Conservation (phyloP, 23 red algal genomes). For the Gracilaria gracilis region DNA sequence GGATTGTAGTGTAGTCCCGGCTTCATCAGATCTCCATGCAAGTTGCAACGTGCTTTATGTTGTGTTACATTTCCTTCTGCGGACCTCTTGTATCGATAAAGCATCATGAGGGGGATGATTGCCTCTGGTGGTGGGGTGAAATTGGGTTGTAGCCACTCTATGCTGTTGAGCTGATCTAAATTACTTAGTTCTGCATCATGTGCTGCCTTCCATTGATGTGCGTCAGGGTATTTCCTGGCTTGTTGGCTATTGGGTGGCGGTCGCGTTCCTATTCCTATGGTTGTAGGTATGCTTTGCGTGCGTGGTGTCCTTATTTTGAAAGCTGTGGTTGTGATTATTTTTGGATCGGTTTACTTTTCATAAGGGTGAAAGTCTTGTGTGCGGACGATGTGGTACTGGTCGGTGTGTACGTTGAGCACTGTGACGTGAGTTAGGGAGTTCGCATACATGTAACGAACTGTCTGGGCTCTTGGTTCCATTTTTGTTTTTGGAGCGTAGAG, state of each 20-base stretch:
- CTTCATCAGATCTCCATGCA: conserved; percentile 52
- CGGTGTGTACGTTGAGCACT: not conserved
- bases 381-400: not conserved
- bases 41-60: conserved; percentile 30
- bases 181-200: conserved; percentile 20
- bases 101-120: conserved; percentile 3
- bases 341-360: not conserved
- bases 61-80: conserved; percentile 15
- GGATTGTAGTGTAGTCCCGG: conserved; percentile 50
- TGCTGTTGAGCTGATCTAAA: not conserved
- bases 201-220: conserved; percentile 4
- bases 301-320: not conserved
- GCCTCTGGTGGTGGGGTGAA: not conserved
- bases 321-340: not conserved
- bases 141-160: conserved; percentile 6
- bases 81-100: not conserved
- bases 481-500: not conserved
- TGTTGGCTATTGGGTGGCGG: not conserved
- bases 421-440: not conserved
- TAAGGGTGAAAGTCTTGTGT: conserved; percentile 22
- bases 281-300: not conserved
- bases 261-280: not conserved
- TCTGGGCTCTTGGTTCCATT: not conserved
- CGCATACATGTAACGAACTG: conserved; percentile 4
- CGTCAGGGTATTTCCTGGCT: conserved; percentile 20